Percentiles rank a stretch among this genome's conserved stretches.
Conservation (phyloP, 768 basidiomycete species). For the Xerocomus potaroensis region DNA sequence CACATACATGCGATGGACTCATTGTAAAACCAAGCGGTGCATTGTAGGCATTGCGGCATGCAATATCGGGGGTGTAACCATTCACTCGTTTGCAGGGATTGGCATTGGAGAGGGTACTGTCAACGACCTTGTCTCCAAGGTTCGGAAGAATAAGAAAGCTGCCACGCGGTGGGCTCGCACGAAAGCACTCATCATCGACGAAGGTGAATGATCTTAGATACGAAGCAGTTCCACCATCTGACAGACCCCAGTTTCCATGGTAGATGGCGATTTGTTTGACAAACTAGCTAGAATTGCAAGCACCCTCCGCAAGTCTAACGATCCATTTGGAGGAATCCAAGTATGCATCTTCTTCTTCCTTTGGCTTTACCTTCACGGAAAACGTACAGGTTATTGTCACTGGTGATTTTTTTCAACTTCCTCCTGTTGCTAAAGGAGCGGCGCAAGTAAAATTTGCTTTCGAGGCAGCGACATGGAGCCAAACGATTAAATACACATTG, state of each 20-base stretch:
- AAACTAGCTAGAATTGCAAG: conserved; percentile 75
- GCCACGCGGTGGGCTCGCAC: conserved; percentile 76
- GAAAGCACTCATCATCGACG: conserved; percentile 79
- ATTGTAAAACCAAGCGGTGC: neutral
- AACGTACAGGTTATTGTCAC: conserved; percentile 73
- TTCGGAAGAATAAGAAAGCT: conserved; percentile 85
- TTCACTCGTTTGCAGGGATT: conserved; percentile 95
- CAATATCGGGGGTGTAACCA: conserved; percentile 93
- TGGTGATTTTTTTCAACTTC: conserved; percentile 98
- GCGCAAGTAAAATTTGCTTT: conserved; percentile 80
- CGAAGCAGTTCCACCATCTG: neutral
- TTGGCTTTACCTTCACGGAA: neutral
- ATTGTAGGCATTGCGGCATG: conserved; percentile 85
- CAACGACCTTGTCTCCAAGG: conserved; percentile 56
- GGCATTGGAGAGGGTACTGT: conserved; percentile 72
- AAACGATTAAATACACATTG: conserved; percentile 74
- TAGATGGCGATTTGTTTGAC: conserved; percentile 91
- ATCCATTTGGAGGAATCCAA: conserved; percentile 94
- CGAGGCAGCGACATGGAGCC: conserved; percentile 76
- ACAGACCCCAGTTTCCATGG: conserved; percentile 79
- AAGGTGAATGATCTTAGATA: conserved; percentile 43
- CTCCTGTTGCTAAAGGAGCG: conserved; percentile 75
- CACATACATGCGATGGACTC: neutral
- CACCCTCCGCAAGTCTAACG: conserved; percentile 51
- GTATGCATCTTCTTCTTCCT: conserved; percentile 31